Base-by-base conservation (phyloP, 805 yeast genomes). In the Candida hungchunana region DNA sequence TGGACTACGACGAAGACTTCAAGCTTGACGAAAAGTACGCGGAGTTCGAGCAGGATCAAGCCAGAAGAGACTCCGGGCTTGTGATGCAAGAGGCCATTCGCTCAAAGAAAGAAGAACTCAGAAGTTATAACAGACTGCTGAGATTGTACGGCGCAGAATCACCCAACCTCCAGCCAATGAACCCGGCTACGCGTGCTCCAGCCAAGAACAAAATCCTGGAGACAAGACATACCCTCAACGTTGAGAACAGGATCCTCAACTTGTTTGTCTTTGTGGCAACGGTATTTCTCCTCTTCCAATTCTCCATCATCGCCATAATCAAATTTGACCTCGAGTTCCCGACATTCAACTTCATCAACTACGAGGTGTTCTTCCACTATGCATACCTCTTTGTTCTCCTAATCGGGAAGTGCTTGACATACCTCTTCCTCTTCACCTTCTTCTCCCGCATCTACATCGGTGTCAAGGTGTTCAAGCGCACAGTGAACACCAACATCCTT, bases 381-480 rank as follows among this genome's bases (percentile, higher is more conserved):
- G 36, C 43, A 7, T 40, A 36, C 19, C 31, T 48, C 18, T 15
- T 25, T 2, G 37, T 46, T 4, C 33, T 48, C 14, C 7, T 44
- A 7, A 3, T 40, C 10, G 53, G 49, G 8, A 48, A 48, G 33
- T 16, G 29, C 6, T 26, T 48, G 20, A 40, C 47, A 8, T 48
- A 46, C 28, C 27, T 46, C 7, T 41, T 44, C 16, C 25, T 46
- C 34, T n/a, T 39, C 6, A 36, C 42, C 2, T 48, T 48, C 34
- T 40, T 48, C 25, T 36, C 33, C 9, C 40, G 53, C 33, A 26
- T 41, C 17, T 48, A 48, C 29, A 41, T 48, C 30, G 53, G 53
- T 6, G 18, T 48, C 11, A 44, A 37, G 26, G 42, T 48, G 1
- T 48, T 48, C 28, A 32, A 36, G 18, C 29, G 34, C 14, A 17